phyloP scores from a whole-genome alignment of 129 eudicot species.

The Solidago caesia region DNA sequence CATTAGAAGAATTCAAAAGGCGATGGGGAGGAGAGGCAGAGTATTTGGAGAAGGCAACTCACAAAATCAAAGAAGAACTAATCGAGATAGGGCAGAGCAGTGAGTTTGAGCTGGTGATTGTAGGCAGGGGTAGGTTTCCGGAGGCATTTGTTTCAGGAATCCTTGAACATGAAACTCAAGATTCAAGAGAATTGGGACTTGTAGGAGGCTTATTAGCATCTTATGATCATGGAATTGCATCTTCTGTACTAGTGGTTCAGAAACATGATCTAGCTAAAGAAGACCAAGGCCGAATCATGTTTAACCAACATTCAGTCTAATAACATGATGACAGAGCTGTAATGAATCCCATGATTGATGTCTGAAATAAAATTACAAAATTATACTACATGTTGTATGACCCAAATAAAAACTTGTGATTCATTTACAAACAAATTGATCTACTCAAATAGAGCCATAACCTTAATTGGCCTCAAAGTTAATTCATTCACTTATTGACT shows the following conservation, averaged over 20 bases:
- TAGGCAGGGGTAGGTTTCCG: constrained; percentile 54
- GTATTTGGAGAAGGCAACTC: constrained; percentile 39
- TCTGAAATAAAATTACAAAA: no score
- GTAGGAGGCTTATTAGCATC: constrained; percentile 50
- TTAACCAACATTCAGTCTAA: constrained; percentile 22
- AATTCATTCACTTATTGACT: neutral
- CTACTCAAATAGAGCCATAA: neutral
- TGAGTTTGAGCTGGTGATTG: constrained; percentile 45
- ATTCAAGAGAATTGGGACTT: constrained; percentile 47
- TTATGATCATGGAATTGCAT: constrained; percentile 38
- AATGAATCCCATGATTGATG: neutral
- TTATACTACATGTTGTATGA: neutral
- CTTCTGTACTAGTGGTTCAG: constrained; percentile 57
- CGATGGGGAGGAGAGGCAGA: constrained; percentile 46
- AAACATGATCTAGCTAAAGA: constrained; percentile 39
- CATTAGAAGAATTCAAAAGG: constrained; percentile 36
- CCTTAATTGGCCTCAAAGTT: constrained; percentile 4
- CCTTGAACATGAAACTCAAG: constrained; percentile 34
- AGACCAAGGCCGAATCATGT: constrained; percentile 21
- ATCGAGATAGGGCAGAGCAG: constrained; percentile 40
- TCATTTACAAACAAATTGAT: constrained; percentile 7
- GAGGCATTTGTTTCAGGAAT: constrained; percentile 33
- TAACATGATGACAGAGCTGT: neutral
- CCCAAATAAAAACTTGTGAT: neutral
- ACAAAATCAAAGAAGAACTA: constrained; percentile 33